Evolutionary conservation across 495 filamentous ascomycete species (phyloP).

Genomic region (Bacidia gigantensis): DNA sequence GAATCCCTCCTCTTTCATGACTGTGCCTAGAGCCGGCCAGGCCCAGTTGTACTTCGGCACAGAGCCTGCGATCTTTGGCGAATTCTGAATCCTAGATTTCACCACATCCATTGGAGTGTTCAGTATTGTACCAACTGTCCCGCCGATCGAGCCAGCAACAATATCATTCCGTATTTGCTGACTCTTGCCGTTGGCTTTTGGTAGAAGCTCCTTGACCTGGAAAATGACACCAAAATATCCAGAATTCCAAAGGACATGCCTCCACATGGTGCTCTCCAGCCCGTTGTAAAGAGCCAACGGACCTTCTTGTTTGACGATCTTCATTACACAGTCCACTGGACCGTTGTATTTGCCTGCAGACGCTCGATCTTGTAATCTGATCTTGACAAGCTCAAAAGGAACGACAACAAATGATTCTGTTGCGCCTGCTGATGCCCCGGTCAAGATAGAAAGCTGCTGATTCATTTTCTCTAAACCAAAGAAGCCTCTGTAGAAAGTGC

Average conservation of each 20-base stretch:
- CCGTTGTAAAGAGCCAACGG: conserved; percentile 88
- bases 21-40: conserved; percentile 66
- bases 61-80: conserved; percentile 59
- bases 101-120: conserved; percentile 98
- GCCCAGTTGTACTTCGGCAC: conserved; percentile 97
- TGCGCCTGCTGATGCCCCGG: conserved; percentile 85
- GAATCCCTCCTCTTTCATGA: conserved; percentile 90
- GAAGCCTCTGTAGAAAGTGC: conserved; percentile 68
- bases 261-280: conserved; percentile 90
- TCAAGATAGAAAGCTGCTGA: conserved; percentile 76
- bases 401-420: conserved; percentile 94
- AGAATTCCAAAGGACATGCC: conserved; percentile 92
- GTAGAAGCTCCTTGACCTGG: conserved; percentile 77
- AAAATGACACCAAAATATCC: conserved; percentile 98
- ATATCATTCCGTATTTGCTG: conserved; percentile 75
- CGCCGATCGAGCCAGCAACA: conserved; percentile 72
- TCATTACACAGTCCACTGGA: conserved; percentile 76
- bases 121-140: conserved; percentile 81
- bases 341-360: conserved; percentile 91
- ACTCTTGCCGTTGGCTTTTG: conserved; percentile 62
- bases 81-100: conserved; percentile 95
- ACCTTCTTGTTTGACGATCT: conserved; percentile 76
- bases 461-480: conserved; percentile 81
- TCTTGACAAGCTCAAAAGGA: conserved; percentile 91
- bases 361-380: conserved; percentile 87